Evolutionary conservation across 805 yeast species (phyloP).

Genomic region (Wickerhamomyces xylosicus): DNA sequence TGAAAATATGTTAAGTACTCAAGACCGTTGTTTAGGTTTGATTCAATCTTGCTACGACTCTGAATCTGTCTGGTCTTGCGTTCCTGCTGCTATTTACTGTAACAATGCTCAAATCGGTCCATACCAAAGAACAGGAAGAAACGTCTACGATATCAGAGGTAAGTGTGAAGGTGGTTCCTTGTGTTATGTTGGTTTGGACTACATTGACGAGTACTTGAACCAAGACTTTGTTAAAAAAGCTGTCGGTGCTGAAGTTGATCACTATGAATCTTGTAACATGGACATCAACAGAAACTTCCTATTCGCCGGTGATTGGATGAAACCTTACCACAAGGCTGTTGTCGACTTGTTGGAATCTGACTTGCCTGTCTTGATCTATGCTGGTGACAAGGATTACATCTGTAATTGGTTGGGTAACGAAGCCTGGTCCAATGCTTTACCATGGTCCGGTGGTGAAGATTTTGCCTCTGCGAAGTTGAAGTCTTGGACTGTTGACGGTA

Average conservation of each 20-base stretch:
- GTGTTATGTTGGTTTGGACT: slow-evolving; percentile 74
- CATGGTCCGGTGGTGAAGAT: slow-evolving; percentile 50
- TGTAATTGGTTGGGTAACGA: slow-evolving; percentile 95
- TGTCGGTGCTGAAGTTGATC: slow-evolving; percentile 84
- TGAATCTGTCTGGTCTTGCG: slow-evolving; percentile 73
- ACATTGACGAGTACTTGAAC: slow-evolving; percentile 74
- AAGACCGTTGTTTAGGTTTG: slow-evolving; percentile 71
- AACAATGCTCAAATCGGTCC: slow-evolving; percentile 76
- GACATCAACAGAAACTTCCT: slow-evolving; percentile 72
- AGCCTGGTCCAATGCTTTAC: slow-evolving; percentile 72
- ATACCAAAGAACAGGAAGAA: slow-evolving; percentile 75
- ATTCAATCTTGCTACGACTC: slow-evolving; percentile 71
- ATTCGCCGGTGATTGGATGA: slow-evolving; percentile 86
- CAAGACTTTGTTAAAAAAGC: slow-evolving; percentile 64
- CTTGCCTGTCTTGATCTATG: slow-evolving; percentile 80
- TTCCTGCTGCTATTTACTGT: slow-evolving; percentile 88
- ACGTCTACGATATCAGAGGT: slow-evolving; percentile 82
- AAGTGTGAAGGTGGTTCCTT: slow-evolving; percentile 61
- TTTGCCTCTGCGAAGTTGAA: slow-evolving; percentile 36
- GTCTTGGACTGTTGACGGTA: slow-evolving; percentile 38
- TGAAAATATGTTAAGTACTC: slow-evolving; percentile 49
- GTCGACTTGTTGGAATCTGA: slow-evolving; percentile 59
- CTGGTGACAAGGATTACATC: slow-evolving; percentile 93
- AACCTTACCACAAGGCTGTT: slow-evolving; percentile 75
- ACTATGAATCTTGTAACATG: slow-evolving; percentile 66